Conservation (phyloP, 2,329 filamentous ascomycete genomes). For the Myriosclerotinia curreyana region DNA sequence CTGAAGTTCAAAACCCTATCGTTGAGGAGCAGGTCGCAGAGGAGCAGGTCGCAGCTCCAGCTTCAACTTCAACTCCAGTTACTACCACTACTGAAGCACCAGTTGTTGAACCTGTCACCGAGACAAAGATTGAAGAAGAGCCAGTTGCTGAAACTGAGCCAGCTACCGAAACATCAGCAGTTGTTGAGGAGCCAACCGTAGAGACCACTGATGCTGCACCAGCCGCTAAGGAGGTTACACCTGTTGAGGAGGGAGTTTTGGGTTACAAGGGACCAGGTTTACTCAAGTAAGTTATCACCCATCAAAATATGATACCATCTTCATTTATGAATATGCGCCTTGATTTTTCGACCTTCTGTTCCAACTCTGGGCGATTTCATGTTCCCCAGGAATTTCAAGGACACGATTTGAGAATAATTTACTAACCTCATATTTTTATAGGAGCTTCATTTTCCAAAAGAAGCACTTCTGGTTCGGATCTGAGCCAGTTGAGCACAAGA, state of each 20-base stretch:
- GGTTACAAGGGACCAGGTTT: conserved; percentile 81
- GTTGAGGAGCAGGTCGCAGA: conserved; percentile 46
- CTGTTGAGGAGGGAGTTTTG: conserved; percentile 66
- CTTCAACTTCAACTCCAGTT: conserved; percentile 31
- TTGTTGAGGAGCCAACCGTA: conserved; percentile 33
- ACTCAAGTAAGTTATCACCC: conserved; percentile 69
- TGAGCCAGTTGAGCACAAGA: conserved; percentile 70
- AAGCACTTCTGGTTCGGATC: conserved; percentile 86
- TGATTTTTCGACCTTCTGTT: neutral
- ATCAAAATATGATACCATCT: neutral
- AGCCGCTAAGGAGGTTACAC: conserved; percentile 50
- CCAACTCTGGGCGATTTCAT: no score
- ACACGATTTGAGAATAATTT: neutral
- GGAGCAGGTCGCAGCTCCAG: conserved; percentile 35
- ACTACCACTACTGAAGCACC: conserved; percentile 26
- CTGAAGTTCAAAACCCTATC: conserved; percentile 69
- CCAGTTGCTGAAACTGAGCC: conserved; percentile 48
- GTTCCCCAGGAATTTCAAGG: neutral
- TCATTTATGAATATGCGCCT: neutral
- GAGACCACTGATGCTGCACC: conserved; percentile 56
- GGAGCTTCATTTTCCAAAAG: conserved; percentile 84
- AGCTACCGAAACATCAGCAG: conserved; percentile 43
- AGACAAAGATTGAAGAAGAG: conserved; percentile 40
- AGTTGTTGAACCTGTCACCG: conserved; percentile 47
- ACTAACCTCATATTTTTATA: conserved; percentile 41